Base-by-base conservation (phyloP, 257 asterid genomes). In the Salvia rosmarinus region DNA sequence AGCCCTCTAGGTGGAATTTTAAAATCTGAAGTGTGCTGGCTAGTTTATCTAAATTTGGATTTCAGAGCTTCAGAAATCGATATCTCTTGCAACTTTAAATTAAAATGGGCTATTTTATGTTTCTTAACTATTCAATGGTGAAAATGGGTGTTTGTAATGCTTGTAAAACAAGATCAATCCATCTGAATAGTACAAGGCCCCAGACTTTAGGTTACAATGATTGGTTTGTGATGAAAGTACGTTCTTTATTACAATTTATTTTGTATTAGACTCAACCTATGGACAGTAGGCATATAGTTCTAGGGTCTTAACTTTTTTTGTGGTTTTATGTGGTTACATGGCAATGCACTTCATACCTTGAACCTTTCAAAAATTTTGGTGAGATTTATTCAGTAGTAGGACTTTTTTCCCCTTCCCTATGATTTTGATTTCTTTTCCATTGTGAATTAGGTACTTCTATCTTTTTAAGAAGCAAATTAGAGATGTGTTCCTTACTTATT, bases 1-100 rank as follows among this genome's bases (percentile, higher is more conserved):
- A 63, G 56, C 40, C 7, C 14, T 64, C 2, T 42, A 21, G 40
- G 13, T 43, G 40, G 40, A n/a, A 64, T 20, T 21, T 64, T 7
- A 13, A 12, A 64, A 42, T 64, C 55, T 17, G 40, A 16, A 42
- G 1, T 42, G 2, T 40, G 67, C 50, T 35, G 32, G 14, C 10
- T 17, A 14, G 67, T 37, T 61, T 19, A 61, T 61, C 20, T 20
- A 17, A 63, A 42, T 60, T 60, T 37, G 19, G 21, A 43, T 63
- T 42, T 1, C 67, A 16, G 8, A 35, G 32, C 23, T 32, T 34
- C 50, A 17, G 46, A 16, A 61, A 37, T 35, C 30, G 10, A 37
- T 61, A 11, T 23, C 4, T 55, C 10, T 52, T 21, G 17, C 16
- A 21, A 8, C 9, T 4, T 23, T 55, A 11, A 9, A 9, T 20